phyloP scores from a whole-genome alignment of 768 basidiomycete genomes.

The Rhodocollybia butyracea region DNA sequence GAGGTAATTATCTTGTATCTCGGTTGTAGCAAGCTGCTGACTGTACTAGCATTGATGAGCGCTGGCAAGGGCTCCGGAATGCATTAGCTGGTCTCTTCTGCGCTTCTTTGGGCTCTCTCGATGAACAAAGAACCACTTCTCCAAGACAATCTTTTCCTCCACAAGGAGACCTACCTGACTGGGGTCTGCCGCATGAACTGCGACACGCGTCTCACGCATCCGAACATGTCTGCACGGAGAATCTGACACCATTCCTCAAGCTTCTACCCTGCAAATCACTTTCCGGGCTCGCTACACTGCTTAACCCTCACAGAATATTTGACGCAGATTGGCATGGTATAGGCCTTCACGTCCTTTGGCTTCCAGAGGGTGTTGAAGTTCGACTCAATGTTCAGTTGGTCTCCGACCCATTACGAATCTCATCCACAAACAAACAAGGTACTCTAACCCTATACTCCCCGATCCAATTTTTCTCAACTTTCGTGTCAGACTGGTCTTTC shows the following conservation, averaged over 20 bases:
- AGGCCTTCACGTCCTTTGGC: constrained; percentile 72
- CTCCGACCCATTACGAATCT: constrained; percentile 67
- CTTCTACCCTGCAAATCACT: constrained; percentile 89
- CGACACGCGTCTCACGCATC: constrained; percentile 78
- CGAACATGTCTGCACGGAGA: constrained; percentile 95
- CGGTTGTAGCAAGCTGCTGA: background rate
- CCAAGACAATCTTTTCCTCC: constrained; percentile 60
- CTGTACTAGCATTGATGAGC: constrained; percentile 55
- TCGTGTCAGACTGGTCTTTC: constrained; percentile 70
- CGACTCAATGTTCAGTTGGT: constrained; percentile 73
- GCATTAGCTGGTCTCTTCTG: constrained; percentile 93
- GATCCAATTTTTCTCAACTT: background rate
- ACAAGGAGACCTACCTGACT: constrained; percentile 51
- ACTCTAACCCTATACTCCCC: background rate
- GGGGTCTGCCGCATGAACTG: constrained; percentile 48
- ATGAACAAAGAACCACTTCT: constrained; percentile 72
- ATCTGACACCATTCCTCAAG: constrained; percentile 93
- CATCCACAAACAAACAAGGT: constrained; percentile 56
- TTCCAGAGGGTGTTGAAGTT: constrained; percentile 58
- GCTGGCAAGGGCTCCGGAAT: constrained; percentile 86
- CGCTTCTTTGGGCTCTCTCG: constrained; percentile 79
- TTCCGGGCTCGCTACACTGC: constrained; percentile 77
- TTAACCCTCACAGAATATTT: constrained; percentile 85
- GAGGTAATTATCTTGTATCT: constrained; percentile 36
- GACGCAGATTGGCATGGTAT: constrained; percentile 93